These are phyloP conservation scores for Penicillium waksmanii DNA, from an alignment of 495 filamentous ascomycete genomes.

Conservation along the genomic window DNA sequence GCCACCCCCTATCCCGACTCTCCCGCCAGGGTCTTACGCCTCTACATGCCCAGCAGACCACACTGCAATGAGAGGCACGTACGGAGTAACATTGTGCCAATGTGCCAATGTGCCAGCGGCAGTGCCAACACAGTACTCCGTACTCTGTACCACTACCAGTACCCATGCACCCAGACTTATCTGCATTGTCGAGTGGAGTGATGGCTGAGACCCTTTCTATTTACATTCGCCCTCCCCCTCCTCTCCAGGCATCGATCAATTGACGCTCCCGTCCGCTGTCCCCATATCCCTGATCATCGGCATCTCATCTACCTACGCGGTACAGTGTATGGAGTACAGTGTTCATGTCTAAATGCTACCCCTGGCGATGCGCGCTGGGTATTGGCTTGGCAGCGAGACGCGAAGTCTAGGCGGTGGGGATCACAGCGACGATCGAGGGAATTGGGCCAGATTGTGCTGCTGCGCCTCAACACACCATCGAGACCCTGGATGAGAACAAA, in stretches of 20 bases:
- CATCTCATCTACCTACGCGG: background rate
- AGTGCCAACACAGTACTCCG: no score
- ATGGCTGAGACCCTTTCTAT: constrained; percentile 3
- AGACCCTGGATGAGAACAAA: background rate
- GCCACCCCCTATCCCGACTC: constrained; percentile 3
- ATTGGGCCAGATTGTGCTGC: background rate
- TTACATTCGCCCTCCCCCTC: background rate
- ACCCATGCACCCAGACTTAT: no score
- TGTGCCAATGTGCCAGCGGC: background rate
- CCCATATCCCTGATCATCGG: no score
- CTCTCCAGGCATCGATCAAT: no score
- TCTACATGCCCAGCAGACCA: no score
- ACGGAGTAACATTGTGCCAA: background rate
- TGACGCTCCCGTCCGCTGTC: no score
- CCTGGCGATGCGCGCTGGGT: background rate
- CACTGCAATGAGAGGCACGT: no score
- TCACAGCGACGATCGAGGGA: background rate
- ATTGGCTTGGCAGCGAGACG: constrained; percentile 6
- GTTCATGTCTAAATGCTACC: background rate
- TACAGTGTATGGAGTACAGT: background rate
- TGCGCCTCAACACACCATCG: constrained; percentile 7
- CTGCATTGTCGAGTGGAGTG: background rate
- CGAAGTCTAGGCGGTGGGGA: constrained; percentile 8
- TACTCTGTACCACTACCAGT: no score
- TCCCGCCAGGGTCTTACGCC: background rate